A percentile compares a stretch with the other conserved stretches of the same genome.
Evolutionary conservation across 179 eudicot species (phyloP).

Genomic region (Carnegiea gigantea): DNA sequence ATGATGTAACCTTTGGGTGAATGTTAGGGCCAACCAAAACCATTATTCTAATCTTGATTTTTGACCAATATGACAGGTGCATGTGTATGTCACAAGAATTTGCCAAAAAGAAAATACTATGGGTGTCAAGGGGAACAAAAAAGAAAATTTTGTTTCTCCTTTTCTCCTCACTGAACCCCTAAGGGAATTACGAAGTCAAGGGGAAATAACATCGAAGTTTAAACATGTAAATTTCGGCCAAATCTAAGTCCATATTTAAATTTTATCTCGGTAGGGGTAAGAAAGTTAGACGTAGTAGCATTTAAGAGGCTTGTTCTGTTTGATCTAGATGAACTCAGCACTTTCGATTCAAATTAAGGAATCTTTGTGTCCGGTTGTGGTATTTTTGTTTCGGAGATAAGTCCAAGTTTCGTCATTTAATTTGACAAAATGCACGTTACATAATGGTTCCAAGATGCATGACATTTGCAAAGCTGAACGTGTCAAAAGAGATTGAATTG

Average conservation of each 20-base stretch:
- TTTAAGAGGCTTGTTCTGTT: no score
- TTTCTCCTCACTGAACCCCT: no score
- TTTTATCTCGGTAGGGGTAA: no score
- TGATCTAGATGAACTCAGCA: no score
- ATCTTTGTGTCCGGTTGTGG: not conserved
- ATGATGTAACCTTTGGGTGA: not conserved
- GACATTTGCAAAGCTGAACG: not conserved
- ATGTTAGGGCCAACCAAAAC: slow-evolving; percentile 4
- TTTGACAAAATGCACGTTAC: not conserved
- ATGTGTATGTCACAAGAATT: not conserved
- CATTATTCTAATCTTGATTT: not conserved
- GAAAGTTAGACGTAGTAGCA: no score
- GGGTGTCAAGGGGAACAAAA: not conserved
- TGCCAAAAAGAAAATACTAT: not conserved
- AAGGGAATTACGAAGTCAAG: no score
- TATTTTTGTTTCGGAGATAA: not conserved
- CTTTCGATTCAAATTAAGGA: no score
- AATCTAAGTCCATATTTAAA: no score
- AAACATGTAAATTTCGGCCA: no score
- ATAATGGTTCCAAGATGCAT: no score
- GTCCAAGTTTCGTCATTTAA: not conserved
- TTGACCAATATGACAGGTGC: not conserved
- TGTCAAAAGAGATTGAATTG: not conserved
- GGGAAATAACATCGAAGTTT: no score
- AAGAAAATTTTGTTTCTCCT: no score